These are phyloP conservation scores for Aristolochia fimbriata DNA, from an alignment of 164 flowering plant genomes.

Conservation along the genomic window DNA sequence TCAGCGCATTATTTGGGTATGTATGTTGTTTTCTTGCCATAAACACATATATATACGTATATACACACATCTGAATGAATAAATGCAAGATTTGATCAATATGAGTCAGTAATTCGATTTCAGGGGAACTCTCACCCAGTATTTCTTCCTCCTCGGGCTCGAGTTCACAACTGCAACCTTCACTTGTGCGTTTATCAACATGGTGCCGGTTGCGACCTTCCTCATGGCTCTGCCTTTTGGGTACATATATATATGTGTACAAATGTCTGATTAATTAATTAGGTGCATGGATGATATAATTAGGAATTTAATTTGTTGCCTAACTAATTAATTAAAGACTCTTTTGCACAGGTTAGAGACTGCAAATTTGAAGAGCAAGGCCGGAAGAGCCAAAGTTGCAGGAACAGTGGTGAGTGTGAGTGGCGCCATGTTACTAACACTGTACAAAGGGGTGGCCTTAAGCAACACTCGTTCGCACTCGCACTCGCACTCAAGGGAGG, in stretches of 20 bases:
- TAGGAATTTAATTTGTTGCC: not conserved
- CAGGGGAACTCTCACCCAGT: slow-evolving; percentile 66
- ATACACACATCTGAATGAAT: not conserved
- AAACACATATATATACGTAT: no score
- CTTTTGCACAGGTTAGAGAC: slow-evolving; percentile 47
- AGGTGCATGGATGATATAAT: no score
- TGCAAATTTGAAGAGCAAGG: slow-evolving; percentile 34
- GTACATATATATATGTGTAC: slow-evolving; percentile 16
- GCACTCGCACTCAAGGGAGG: slow-evolving; percentile 6
- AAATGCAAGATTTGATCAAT: not conserved
- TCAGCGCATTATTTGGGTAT: slow-evolving; percentile 72
- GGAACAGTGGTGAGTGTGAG: slow-evolving; percentile 52
- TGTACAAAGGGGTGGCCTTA: slow-evolving; percentile 59
- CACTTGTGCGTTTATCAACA: slow-evolving; percentile 70
- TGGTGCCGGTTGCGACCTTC: slow-evolving; percentile 73
- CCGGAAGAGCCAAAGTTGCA: slow-evolving; percentile 60
- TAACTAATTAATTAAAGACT: not conserved
- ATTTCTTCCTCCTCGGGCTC: slow-evolving; percentile 61
- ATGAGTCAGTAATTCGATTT: not conserved
- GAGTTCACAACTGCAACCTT: slow-evolving; percentile 72
- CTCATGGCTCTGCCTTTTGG: slow-evolving; percentile 21
- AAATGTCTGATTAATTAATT: no score
- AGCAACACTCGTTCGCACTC: slow-evolving; percentile 10
- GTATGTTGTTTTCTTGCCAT: slow-evolving; percentile 4
- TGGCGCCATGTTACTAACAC: slow-evolving; percentile 59